These are phyloP conservation scores for Solanum piurae DNA, from an alignment of 257 asterid genomes.

Conservation along the genomic window DNA sequence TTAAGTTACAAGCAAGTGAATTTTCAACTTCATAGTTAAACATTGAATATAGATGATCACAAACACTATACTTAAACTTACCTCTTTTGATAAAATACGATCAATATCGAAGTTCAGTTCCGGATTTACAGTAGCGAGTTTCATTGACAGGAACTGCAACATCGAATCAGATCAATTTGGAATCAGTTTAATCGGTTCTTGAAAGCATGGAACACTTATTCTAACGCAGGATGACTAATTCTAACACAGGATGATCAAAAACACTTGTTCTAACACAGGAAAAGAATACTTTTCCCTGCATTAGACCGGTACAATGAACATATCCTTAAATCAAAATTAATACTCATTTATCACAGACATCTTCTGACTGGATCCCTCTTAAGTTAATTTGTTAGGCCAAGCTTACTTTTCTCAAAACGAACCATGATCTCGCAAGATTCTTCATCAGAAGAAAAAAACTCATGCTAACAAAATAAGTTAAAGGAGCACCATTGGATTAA, in stretches of 20 bases:
- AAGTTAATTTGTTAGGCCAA: neutral
- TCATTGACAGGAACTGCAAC: slow-evolving; percentile 82
- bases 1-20: neutral
- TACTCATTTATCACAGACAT: neutral
- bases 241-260: neutral
- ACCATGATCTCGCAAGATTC: neutral
- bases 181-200: neutral
- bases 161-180: neutral
- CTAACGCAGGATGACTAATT: neutral
- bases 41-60: neutral
- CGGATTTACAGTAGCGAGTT: slow-evolving; percentile 82
- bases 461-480: neutral
- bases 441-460: neutral
- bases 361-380: neutral
- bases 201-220: neutral
- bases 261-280: neutral
- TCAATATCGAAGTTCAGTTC: slow-evolving; percentile 59
- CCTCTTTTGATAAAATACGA: slow-evolving; percentile 61
- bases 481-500: neutral
- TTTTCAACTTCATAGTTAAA: neutral
- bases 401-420: neutral
- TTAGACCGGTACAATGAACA: neutral
- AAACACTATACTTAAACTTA: slow-evolving; percentile 16
- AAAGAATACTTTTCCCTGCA: neutral
- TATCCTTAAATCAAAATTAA: neutral